Conservation (phyloP, 305 asterid genomes). For the Rubia tinctorum region DNA sequence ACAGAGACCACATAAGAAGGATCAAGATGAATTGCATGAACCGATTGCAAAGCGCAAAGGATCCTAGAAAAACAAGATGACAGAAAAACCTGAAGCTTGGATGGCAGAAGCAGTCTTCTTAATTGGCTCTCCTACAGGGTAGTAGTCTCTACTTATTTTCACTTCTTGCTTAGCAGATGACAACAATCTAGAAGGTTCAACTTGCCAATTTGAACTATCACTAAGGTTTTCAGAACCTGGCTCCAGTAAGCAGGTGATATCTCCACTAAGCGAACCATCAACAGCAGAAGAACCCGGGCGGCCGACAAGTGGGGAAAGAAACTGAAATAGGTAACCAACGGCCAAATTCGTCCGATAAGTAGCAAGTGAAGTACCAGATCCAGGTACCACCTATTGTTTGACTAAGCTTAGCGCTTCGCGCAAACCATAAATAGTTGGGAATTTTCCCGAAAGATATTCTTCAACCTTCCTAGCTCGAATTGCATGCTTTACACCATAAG, state of each 20-base stretch:
- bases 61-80: slow-evolving; percentile 8
- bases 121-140: slow-evolving; percentile 84
- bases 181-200: slow-evolving; percentile 30
- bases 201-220: slow-evolving; percentile 18
- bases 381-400: slow-evolving; percentile 50
- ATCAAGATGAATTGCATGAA: too few species aligned
- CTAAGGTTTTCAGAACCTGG: slow-evolving; percentile 17
- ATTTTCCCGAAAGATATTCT: slow-evolving; percentile 50
- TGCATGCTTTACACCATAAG: slow-evolving; percentile 30
- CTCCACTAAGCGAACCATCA: slow-evolving; percentile 21
- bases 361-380: slow-evolving; percentile 58
- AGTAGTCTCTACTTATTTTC: slow-evolving; percentile 45
- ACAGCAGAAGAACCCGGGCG: slow-evolving; percentile 22
- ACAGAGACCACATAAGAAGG: too few species aligned
- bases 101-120: slow-evolving; percentile 59
- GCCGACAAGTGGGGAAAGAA: slow-evolving; percentile 46
- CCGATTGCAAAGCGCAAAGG: too few species aligned
- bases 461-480: slow-evolving; percentile 30
- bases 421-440: slow-evolving; percentile 32
- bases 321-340: slow-evolving; percentile 59
- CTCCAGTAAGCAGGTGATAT: slow-evolving; percentile 19
- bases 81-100: slow-evolving; percentile 78
- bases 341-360: slow-evolving; percentile 80
- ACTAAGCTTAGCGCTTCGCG: slow-evolving; percentile 59
- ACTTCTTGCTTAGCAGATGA: slow-evolving; percentile 68